Percentiles rank a stretch among this genome's conserved stretches.
Conservation (phyloP, 805 yeast species). For the Wickerhamiella azymoides region DNA sequence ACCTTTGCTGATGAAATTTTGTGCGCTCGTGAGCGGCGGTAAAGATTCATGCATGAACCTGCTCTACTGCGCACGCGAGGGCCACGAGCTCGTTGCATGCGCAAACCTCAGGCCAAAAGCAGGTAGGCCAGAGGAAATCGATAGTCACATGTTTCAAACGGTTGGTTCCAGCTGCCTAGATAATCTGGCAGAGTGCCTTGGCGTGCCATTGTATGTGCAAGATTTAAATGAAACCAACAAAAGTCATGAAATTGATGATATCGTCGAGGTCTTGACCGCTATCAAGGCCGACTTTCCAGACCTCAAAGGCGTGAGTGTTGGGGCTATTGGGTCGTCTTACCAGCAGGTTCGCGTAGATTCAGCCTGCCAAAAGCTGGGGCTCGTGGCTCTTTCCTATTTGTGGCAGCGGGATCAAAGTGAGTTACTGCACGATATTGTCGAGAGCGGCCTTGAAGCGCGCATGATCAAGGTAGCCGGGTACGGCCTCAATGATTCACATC, state of each 20-base stretch:
- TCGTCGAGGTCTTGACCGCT: conserved; percentile 32
- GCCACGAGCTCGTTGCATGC: conserved; percentile 73
- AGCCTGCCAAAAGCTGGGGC: conserved; percentile 61
- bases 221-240: conserved; percentile 47
- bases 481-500: conserved; percentile 53
- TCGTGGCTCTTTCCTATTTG: conserved; percentile 58
- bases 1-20: conserved; percentile 57
- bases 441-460: conserved; percentile 57
- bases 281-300: conserved; percentile 51
- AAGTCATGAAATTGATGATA: conserved; percentile 81
- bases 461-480: conserved; percentile 87
- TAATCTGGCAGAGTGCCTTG: conserved; percentile 53
- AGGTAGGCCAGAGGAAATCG: conserved; percentile 49
- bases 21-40: conserved; percentile 89
- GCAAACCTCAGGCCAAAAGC: conserved; percentile 62
- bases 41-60: conserved; percentile 90
- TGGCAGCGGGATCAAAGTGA: conserved; percentile 84
- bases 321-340: conserved; percentile 91
- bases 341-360: conserved; percentile 89
- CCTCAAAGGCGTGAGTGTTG: conserved; percentile 77
- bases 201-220: conserved; percentile 64
- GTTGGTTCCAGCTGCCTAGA: conserved; percentile 78
- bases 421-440: conserved; percentile 70
- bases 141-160: conserved; percentile 95
- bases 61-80: conserved; percentile 68